Evolutionary conservation across 2,329 filamentous ascomycete genomes (phyloP), one percentile per base, ranked within the genome.

Genomic region (Apiospora hydei): DNA sequence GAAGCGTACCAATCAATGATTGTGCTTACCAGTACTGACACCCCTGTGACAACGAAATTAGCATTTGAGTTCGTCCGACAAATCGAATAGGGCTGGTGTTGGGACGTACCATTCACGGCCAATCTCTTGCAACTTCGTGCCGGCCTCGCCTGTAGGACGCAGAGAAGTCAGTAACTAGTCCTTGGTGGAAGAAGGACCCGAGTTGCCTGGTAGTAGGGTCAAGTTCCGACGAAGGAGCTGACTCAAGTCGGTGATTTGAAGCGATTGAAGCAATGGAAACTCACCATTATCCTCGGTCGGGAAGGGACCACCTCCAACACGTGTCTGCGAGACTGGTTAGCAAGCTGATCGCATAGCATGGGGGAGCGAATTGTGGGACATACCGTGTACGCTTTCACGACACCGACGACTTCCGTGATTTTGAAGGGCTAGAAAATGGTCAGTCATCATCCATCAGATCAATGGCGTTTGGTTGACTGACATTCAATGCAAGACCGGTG

Each of bases 301-400:
- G 81, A 92, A 92, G 1, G 89, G 88, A 1, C 90, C 90, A 46
- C 85, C 86, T 66, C 85, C 85, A 18, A 90, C 88, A 53, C 87
- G 83, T 5, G 89, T 92, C n/a, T 49, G 8, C n/a, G 10, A n/a
- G 1, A 49, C 21, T n/a, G 46, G 46, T 49, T 18, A 49, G n/a
- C 8, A 49, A 49, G 21, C 46, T 49, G 46, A 49, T 49, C 7
- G 21, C 18, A n/a, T n/a, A 11, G 4, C 8, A 49, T 1, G 18
- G 46, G 46, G 6, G 21, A 49, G 10, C 18, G 7, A 8, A 11
- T n/a, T n/a, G 46, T n/a, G 46, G 46, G 21, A 49, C 46, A 49
- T 49, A 49, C 46, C 21, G 89, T 91, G 68, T 73, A 92, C 16
- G 90, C 89, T 78, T 92, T 92, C 6, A 91, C 88, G 4, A 92